Evolutionary conservation across 768 basidiomycete species (phyloP).

Genomic region (Leccinum pellstonianum): DNA sequence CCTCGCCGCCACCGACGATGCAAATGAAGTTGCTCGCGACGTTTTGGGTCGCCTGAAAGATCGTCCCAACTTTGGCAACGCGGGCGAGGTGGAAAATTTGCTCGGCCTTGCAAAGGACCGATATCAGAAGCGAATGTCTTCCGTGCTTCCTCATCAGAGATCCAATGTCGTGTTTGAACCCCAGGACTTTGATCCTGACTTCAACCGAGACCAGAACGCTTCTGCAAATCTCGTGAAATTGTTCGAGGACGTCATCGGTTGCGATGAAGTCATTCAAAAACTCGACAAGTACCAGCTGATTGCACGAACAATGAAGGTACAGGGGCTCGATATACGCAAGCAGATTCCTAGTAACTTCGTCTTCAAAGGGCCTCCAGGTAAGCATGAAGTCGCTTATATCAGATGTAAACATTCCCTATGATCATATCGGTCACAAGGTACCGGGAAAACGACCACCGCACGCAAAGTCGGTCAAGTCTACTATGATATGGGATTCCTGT

Average conservation of each 20-base stretch:
- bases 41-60: slow-evolving; percentile 34
- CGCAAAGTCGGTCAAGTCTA: slow-evolving; percentile 63
- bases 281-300: slow-evolving; percentile 54
- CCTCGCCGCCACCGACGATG: slow-evolving; percentile 52
- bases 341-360: slow-evolving; percentile 62
- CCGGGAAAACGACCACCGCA: slow-evolving; percentile 63
- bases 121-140: slow-evolving; percentile 41
- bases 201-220: slow-evolving; percentile 48
- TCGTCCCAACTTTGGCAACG: slow-evolving; percentile 66
- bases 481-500: slow-evolving; percentile 60
- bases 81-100: slow-evolving; percentile 62
- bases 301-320: slow-evolving; percentile 40
- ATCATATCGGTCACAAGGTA: slow-evolving; percentile 39
- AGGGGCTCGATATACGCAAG: slow-evolving; percentile 44
- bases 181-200: slow-evolving; percentile 63
- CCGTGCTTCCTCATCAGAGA: slow-evolving; percentile 21
- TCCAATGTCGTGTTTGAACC: slow-evolving; percentile 37
- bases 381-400: slow-evolving; percentile 3
- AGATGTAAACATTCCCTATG: not conserved
- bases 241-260: slow-evolving; percentile 64
- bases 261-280: slow-evolving; percentile 50
- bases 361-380: slow-evolving; percentile 73
- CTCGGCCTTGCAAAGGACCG: slow-evolving; percentile 49
- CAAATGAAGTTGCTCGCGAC: slow-evolving; percentile 57
- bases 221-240: slow-evolving; percentile 50